Base-by-base conservation (phyloP, 2,329 filamentous ascomycete genomes). In the Parastagonospora nodorum region DNA sequence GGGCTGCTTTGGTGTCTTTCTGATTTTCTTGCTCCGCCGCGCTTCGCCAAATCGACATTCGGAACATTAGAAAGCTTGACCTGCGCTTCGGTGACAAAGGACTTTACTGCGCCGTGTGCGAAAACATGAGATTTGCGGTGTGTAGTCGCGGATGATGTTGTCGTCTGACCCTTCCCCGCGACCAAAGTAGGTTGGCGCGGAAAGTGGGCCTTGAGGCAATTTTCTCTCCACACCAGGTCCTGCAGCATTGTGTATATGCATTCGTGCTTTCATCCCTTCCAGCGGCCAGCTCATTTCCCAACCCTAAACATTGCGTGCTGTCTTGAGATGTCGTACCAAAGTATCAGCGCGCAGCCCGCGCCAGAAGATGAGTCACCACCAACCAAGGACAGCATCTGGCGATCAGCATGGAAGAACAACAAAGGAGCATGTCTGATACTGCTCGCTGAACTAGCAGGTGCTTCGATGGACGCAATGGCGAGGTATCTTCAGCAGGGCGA, bases 391-490 rank as follows among this genome's bases (percentile, higher is more conserved):
- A 45, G 45, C 38, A 16, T 51, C 10, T 52, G 48, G 53, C 45
- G 35, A 32, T 51, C 48, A 33, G 32, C 33, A 46, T 55, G 49
- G 48, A 45, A 44, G 5, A 49, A 55, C 33, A 51, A 55, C 38
- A 49, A 50, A 48, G 53, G 53, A 42, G 53, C 53, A 41, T 47
- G 44, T 31, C 45, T 55, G 10, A 55, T 51, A n/a, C 38, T 55
- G 9, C 33, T 51, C 6, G 53, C 53, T 12, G 53, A 55, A 24
- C 19, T 55, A 1, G 45, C 40, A 7, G 53, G 53, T n/a, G 45
- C 45, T 8, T 55, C 48, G 8, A 55, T 51, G 48, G 53, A 55
- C 42, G 53, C 53, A 9, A 55, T 55, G 33, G 48, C 53, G 44
- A 36, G 53, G 45, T 55, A 45, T 19, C 42, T 55, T 2, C 53